Base-by-base conservation (phyloP, 192 early-diverging fungal species). In the Coemansia sp. region DNA sequence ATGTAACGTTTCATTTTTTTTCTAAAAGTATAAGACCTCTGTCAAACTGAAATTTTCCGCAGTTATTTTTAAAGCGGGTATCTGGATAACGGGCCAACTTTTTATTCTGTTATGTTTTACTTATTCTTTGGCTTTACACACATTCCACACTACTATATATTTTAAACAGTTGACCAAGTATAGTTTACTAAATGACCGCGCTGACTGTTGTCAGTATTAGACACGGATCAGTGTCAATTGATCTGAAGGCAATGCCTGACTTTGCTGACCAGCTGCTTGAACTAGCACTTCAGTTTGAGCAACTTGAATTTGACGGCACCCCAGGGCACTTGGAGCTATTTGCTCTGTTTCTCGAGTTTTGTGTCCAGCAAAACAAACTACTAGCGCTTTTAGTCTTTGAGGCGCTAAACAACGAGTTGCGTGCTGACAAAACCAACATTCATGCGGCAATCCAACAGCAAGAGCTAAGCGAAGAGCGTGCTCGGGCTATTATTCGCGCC, bases 291-390 rank as follows among this genome's bases (percentile, higher is more conserved):
- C 16, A 12, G 16, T 43, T 43, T 43, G 41, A 43, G 41, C 41
- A 43, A 1, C 3, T 9, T n/a, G 41, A 43, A 43, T 43, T 43
- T 12, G 13, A 12, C 16, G 41, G 41, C 11, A 16, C 41, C 4
- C 41, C 41, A 9, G 13, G 9, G 41, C 41, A 14, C 41, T n/a
- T 72, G n/a, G 70, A 66, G 49, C 54, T 72, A 0, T 57, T 61
- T 49, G 64, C 70, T 1, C 27, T 10, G 9, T 71, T 71, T 20
- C 62, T 71, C 3, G 39, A 39, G 48, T 41, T 54, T 50, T 71
- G 68, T 29, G 52, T 19, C 2, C 10, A 37, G 7, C 2, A 22
- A 3, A 51, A 29, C 50, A 1, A 8, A 2, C 29, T 10, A 3
- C 41, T 26, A 2, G 62, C 68, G 0, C 32, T 54, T 9, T 29